Evolutionary conservation across 768 basidiomycete species (phyloP).

Genomic region (Kwoniella pini): DNA sequence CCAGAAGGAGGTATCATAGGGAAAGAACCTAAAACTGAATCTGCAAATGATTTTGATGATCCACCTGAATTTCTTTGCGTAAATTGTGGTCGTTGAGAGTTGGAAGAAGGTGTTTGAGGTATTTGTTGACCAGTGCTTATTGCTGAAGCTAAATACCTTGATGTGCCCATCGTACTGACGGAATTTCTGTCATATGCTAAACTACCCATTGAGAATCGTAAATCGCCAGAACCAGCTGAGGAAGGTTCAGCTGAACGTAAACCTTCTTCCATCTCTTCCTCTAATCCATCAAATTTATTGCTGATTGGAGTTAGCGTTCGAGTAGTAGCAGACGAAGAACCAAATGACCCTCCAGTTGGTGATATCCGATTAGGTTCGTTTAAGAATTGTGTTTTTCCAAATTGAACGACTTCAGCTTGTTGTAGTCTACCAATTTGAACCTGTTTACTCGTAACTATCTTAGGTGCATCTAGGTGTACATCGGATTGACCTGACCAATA

Average conservation of each 20-base stretch:
- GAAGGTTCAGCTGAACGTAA: slow-evolving; percentile 16
- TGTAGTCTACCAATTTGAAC: slow-evolving; percentile 50
- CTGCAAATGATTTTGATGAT: slow-evolving; percentile 42
- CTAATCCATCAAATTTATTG: slow-evolving; percentile 3
- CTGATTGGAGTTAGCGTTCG: slow-evolving; percentile 17
- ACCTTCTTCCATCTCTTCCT: slow-evolving; percentile 21
- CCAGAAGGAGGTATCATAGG: slow-evolving; percentile 51
- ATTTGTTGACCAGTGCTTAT: slow-evolving; percentile 2
- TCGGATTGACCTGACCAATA: slow-evolving; percentile 32
- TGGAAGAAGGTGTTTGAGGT: slow-evolving; percentile 1
- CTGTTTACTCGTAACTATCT: slow-evolving; percentile 49
- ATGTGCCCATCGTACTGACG: slow-evolving; percentile 40
- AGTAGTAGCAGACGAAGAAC: background rate
- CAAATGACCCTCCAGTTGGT: slow-evolving; percentile 6
- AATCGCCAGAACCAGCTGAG: slow-evolving; percentile 30
- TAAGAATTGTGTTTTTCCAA: slow-evolving; percentile 19
- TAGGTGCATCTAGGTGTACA: slow-evolving; percentile 47
- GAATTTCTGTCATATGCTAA: slow-evolving; percentile 40
- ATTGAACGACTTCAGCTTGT: slow-evolving; percentile 51
- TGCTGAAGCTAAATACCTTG: slow-evolving; percentile 30
- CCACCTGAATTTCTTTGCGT: slow-evolving; percentile 38
- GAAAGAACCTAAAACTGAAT: slow-evolving; percentile 47
- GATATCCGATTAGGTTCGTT: background rate
- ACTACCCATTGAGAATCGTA: slow-evolving; percentile 54
- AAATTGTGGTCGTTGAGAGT: background rate